Conservation (phyloP, 2,329 filamentous ascomycete species). For the Macrophomina pseudophaseolina region DNA sequence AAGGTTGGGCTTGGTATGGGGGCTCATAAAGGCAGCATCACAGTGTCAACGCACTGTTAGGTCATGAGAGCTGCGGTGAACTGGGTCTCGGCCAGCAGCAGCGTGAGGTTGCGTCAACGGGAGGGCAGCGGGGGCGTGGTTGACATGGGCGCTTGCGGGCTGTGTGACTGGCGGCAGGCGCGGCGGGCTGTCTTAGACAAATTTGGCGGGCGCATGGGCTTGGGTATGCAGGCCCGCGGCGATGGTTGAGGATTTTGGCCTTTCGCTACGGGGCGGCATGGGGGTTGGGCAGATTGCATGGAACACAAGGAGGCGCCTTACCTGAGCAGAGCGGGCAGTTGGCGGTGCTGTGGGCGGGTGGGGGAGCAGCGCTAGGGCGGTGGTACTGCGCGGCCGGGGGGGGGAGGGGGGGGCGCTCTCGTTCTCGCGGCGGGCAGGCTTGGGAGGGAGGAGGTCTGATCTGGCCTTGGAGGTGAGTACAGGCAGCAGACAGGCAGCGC, state of each 20-base stretch:
- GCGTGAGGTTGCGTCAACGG: slow-evolving; percentile 24
- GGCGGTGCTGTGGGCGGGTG: not conserved
- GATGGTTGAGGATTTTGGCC: slow-evolving; percentile 19
- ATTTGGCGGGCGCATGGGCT: slow-evolving; percentile 30
- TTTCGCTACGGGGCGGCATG: slow-evolving; percentile 20
- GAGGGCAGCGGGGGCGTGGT: slow-evolving; percentile 5
- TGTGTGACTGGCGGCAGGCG: slow-evolving; percentile 42
- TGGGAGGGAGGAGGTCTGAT: slow-evolving; percentile 10
- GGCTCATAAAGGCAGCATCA: slow-evolving; percentile 29
- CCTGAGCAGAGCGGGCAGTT: slow-evolving; percentile 6
- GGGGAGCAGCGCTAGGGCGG: slow-evolving; percentile 13
- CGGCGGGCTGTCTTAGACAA: slow-evolving; percentile 37
- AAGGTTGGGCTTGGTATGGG: slow-evolving; percentile 27
- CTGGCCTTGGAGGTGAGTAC: slow-evolving; percentile 6
- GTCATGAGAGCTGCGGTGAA: slow-evolving; percentile 37
- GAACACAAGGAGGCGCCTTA: slow-evolving; percentile 27
- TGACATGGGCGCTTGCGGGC: slow-evolving; percentile 30
- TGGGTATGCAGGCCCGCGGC: slow-evolving; percentile 21
- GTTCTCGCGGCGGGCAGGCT: not conserved
- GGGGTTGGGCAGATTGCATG: slow-evolving; percentile 25
- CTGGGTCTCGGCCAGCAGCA: slow-evolving; percentile 40
- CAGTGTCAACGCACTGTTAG: slow-evolving; percentile 36
- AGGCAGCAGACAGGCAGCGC: not conserved
- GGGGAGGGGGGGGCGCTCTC: not conserved
- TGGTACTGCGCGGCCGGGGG: slow-evolving; percentile 8